phyloP scores from a whole-genome alignment of 176 grass and related monocot genomes.

The Chloris gayana region DNA sequence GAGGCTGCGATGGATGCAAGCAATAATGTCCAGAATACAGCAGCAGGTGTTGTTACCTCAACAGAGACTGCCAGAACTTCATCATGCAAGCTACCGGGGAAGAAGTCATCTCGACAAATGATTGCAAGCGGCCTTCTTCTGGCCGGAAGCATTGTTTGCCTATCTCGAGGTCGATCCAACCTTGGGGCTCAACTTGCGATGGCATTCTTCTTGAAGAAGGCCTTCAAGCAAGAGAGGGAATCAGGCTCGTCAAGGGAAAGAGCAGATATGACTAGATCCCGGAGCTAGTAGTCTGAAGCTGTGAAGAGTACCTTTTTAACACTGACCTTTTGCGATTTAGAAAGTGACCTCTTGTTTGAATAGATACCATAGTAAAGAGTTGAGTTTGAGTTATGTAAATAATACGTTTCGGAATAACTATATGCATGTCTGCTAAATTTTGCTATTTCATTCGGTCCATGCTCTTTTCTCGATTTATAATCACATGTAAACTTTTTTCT shows the following conservation, averaged over 20 bases:
- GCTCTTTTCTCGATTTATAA: neutral
- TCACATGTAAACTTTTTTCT: neutral
- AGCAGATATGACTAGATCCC: conserved; percentile 5
- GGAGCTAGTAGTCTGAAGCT: neutral
- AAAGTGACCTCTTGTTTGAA: conserved; percentile 17
- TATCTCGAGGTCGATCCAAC: conserved; percentile 70
- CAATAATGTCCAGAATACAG: conserved; percentile 14
- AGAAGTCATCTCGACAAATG: conserved; percentile 50
- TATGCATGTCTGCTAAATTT: neutral
- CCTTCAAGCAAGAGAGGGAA: conserved; percentile 48
- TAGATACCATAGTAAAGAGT: neutral
- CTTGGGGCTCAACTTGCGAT: conserved; percentile 76
- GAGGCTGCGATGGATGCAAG: conserved; percentile 11
- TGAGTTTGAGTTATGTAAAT: conserved; percentile 26
- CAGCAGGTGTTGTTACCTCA: conserved; percentile 1
- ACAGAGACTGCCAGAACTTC: conserved; percentile 36
- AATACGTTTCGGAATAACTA: conserved; percentile 29
- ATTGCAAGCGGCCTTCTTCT: conserved; percentile 75
- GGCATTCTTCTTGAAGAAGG: conserved; percentile 84
- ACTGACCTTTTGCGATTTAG: conserved; percentile 5
- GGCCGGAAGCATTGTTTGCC: conserved; percentile 70
- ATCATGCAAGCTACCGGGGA: conserved; percentile 32
- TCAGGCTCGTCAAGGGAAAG: conserved; percentile 17
- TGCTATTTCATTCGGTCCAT: neutral
- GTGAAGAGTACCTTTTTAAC: neutral